Evolutionary conservation across 345 rosid species (phyloP), one percentile per base, ranked within the genome.

Genomic region (Stellera chamaejasme): DNA sequence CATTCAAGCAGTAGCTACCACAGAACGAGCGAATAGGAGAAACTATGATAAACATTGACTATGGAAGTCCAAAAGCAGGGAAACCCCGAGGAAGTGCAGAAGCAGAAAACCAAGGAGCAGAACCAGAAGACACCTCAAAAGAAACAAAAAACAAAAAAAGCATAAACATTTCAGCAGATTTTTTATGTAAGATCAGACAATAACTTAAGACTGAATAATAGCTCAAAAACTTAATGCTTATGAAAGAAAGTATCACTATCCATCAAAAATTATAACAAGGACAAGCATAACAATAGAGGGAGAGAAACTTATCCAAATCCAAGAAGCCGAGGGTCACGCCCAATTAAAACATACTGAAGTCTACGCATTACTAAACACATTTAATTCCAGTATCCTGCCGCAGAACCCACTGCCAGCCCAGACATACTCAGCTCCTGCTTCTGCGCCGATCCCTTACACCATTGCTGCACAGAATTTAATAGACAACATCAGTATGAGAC

Each of bases 121-220:
- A 85, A 70, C 79, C 85, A 77, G 87, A 81, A 72, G 94, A 82
- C 73, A 91, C 96, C 96, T 91, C 96, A 72, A 82, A 82, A 77
- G 70, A 82, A 80, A 77, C 70, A 10, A 49, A 62, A 77, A 84
- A 70, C 23, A 79, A 78, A 48, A 72, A 80, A 85, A 77, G 73
- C 75, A 83, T 44, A 73, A 64, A 68, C 44, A 61, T 61, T 82
- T 91, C 66, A 85, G 95, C 77, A 73, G 64, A 59, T 58, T 60
- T 61, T 73, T 55, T 10, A 65, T 66, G 50, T 64, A 63, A 60
- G 56, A 48, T 50, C 61, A 55, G 68, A 72, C 66, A 78, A 75
- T 54, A 69, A 76, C 64, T 50, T 48, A 70, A 62, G 57, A 71
- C 57, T 57, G 42, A 62, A 58, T 53, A 67, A 69, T 27, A 46